Evolutionary conservation across 2,329 filamentous ascomycete species (phyloP), one percentile per base, ranked within the genome.

Genomic region (Rhynchosporium secalis): DNA sequence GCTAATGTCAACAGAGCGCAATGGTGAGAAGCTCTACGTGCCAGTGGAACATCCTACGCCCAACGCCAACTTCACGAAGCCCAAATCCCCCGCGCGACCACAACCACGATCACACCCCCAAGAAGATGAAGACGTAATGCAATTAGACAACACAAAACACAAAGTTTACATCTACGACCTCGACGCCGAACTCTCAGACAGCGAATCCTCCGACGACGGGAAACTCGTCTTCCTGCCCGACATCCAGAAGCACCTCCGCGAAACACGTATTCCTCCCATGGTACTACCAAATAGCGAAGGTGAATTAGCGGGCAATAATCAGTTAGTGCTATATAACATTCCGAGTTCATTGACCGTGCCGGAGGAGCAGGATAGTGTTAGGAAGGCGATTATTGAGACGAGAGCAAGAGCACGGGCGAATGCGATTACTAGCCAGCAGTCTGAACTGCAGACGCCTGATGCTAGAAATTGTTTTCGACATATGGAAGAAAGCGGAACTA

Each of bases 111-210:
- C 33, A 5, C 33, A 20, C 20, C 20, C 20, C 20, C 20, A 20
- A 20, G 20, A 68, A 54, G 72, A 73, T 26, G 78, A 84, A 66
- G 88, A 92, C 69, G 72, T 76, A 61, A 97, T 98, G 94, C 83
- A 89, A 62, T 75, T 98, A 64, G 93, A 98, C 77, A 88, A 96
- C 76, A 70, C 90, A 38, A 90, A 90, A 71, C 83, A 96, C 78
- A 91, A 89, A 72, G 86, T 97, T 64, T 97, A 95, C 80, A 92
- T 99, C 70, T 88, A 93, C 79, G 87, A 96, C 76, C 81, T 99
- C 9, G 92, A 96, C 73, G 89, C 89, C 70, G 94, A 98, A 77
- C 83, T 98, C 52, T 88, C 88, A 13, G 86, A 88, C 67, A 79
- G 82, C 33, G 85, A 89, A 64, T 78, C 81, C 54, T 79, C 84